Conservation (phyloP, 2,329 filamentous ascomycete genomes). For the Rhinocladiella mackenziei region DNA sequence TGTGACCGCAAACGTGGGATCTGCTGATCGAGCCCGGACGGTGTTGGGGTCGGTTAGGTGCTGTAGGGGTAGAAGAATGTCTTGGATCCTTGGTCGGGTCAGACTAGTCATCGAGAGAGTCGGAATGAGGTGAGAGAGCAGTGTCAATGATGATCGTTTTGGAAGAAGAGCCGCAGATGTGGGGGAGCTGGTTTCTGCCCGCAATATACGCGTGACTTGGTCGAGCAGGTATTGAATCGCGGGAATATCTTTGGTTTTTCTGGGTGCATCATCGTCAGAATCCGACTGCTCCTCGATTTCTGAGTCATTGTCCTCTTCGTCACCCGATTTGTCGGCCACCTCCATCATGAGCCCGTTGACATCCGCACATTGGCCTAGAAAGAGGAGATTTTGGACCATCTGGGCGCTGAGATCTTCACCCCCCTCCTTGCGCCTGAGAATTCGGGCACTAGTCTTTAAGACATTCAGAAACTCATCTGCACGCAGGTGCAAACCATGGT, state of each 20-base stretch:
- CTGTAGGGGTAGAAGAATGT: slow-evolving; percentile 65
- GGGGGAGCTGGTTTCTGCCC: slow-evolving; percentile 66
- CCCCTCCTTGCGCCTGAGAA: slow-evolving; percentile 60
- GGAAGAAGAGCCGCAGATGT: slow-evolving; percentile 61
- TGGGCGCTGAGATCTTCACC: slow-evolving; percentile 74
- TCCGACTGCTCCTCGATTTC: slow-evolving; percentile 40
- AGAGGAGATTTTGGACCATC: slow-evolving; percentile 74
- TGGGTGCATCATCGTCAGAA: slow-evolving; percentile 45
- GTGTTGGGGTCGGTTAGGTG: slow-evolving; percentile 69
- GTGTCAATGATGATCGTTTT: slow-evolving; percentile 70
- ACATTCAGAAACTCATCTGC: slow-evolving; percentile 60
- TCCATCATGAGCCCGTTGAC: slow-evolving; percentile 53
- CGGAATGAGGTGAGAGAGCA: slow-evolving; percentile 66
- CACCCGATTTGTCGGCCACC: slow-evolving; percentile 40
- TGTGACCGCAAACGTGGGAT: slow-evolving; percentile 63
- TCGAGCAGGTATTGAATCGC: slow-evolving; percentile 72
- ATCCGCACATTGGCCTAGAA: slow-evolving; percentile 65
- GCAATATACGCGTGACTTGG: slow-evolving; percentile 72
- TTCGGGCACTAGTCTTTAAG: slow-evolving; percentile 54
- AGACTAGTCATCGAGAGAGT: slow-evolving; percentile 58
- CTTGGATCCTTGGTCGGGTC: slow-evolving; percentile 56
- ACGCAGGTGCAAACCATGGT: slow-evolving; percentile 65
- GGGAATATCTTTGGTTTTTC: slow-evolving; percentile 44
- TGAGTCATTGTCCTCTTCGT: slow-evolving; percentile 40
- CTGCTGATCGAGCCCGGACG: slow-evolving; percentile 53